phyloP scores from a whole-genome alignment of 176 grass and related monocot genomes.

The Paspalum notatum region DNA sequence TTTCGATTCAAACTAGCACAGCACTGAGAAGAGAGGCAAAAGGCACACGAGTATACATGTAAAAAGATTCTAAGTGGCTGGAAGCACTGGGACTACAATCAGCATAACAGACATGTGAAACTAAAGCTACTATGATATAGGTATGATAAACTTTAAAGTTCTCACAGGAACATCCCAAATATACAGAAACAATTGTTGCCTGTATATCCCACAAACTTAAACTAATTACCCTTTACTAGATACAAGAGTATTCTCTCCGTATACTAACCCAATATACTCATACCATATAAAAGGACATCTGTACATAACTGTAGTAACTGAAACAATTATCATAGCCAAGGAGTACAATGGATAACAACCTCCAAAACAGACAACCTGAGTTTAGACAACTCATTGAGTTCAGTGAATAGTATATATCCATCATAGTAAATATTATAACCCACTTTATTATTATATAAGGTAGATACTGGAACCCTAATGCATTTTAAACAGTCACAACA shows the following conservation, averaged over 20 bases:
- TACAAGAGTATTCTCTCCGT: constrained; percentile 3
- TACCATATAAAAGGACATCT: background rate
- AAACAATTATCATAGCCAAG: too few relatives aligned
- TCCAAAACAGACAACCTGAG: background rate
- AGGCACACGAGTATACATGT: constrained; percentile 25
- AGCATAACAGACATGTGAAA: background rate
- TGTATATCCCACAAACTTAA: constrained; percentile 8
- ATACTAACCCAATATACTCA: background rate
- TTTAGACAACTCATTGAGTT: background rate
- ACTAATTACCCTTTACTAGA: constrained; percentile 14
- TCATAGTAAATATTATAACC: background rate
- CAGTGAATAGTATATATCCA: background rate
- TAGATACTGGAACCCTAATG: background rate
- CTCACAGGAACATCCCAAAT: background rate
- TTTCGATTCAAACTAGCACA: constrained; percentile 24
- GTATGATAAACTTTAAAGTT: constrained; percentile 17
- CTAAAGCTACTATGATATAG: constrained; percentile 17
- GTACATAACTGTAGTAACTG: background rate
- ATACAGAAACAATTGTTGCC: background rate
- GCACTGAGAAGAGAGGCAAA: background rate
- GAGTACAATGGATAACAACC: background rate
- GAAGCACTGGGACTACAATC: constrained; percentile 21
- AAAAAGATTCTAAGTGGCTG: constrained; percentile 23
- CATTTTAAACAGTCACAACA: background rate
- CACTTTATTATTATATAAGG: background rate